These are phyloP conservation scores for Erodium moschatum DNA, from an alignment of 441 rosid genomes.

Conservation along the genomic window DNA sequence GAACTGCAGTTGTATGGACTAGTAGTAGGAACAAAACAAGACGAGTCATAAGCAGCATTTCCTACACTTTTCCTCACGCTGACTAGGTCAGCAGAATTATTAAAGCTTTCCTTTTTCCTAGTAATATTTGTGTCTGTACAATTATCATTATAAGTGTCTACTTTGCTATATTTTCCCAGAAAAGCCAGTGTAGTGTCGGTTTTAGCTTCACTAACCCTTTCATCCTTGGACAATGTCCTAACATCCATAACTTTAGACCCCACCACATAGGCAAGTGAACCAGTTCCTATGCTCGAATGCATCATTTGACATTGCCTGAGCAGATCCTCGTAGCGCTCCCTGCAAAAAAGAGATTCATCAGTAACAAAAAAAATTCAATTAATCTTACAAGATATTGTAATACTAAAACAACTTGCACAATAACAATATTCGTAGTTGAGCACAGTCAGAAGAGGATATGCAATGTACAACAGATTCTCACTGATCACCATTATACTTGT, in stretches of 20 bases:
- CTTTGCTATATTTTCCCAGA: slow-evolving; percentile 33
- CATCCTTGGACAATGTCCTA: slow-evolving; percentile 72
- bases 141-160: slow-evolving; percentile 39
- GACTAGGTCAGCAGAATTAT: slow-evolving; percentile 53
- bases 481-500: not conserved
- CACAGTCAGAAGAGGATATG: not conserved
- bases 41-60: slow-evolving; percentile 42
- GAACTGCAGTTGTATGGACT: slow-evolving; percentile 33
- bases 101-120: slow-evolving; percentile 49
- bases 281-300: slow-evolving; percentile 94
- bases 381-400: not conserved
- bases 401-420: slow-evolving; percentile 4
- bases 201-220: slow-evolving; percentile 35
- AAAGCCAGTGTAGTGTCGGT: slow-evolving; percentile 36
- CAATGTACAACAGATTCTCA: not conserved
- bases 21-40: slow-evolving; percentile 43
- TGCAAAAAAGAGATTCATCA: slow-evolving; percentile 28
- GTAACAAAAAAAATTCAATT: not conserved
- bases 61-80: slow-evolving; percentile 54
- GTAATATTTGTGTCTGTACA: slow-evolving; percentile 44
- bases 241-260: slow-evolving; percentile 96
- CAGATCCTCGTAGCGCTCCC: slow-evolving; percentile 64
- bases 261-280: slow-evolving; percentile 79
- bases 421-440: not conserved
- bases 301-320: slow-evolving; percentile 69